Percentiles rank a stretch among this genome's conserved stretches.
Evolutionary conservation across 2,329 filamentous ascomycete genomes (phyloP).

Genomic region (Septoria petroselini): DNA sequence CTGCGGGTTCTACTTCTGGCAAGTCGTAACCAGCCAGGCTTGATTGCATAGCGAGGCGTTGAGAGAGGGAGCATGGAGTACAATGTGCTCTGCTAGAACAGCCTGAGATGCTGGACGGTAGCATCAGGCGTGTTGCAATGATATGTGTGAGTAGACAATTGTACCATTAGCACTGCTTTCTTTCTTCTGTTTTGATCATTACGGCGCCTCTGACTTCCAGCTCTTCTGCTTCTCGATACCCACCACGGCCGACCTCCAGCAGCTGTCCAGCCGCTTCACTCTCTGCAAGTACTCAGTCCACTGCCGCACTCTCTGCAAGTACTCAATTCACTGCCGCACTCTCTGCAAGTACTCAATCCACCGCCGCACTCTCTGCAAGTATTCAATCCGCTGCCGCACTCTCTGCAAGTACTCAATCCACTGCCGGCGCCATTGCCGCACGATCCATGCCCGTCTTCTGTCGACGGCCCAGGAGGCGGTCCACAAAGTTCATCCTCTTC

Average conservation of each 20-base stretch:
- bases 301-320: not conserved
- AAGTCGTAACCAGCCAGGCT: too few relatives aligned
- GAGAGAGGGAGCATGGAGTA: conserved; percentile 5
- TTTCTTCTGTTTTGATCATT: not conserved
- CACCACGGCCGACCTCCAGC: not conserved
- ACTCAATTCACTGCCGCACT: not conserved
- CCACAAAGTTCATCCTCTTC: conserved; percentile 37
- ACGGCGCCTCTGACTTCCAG: not conserved
- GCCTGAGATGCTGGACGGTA: not conserved
- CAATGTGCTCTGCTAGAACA: conserved; percentile 1
- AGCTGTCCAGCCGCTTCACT: not conserved
- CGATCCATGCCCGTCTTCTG: conserved; percentile 19
- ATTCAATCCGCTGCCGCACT: too few relatives aligned
- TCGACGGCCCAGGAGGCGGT: conserved; percentile 36
- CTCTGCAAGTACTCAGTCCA: not conserved
- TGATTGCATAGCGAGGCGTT: conserved; percentile 26
- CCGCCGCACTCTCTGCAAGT: too few relatives aligned
- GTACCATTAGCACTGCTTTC: conserved; percentile 9
- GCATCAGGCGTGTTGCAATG: conserved; percentile 4
- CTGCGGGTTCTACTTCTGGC: not conserved
- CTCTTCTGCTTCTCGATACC: not conserved
- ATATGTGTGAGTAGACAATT: conserved; percentile 13
- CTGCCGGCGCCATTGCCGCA: not conserved
- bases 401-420: too few relatives aligned
- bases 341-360: not conserved